Evolutionary conservation across 2,329 filamentous ascomycete genomes (phyloP).

Genomic region (Stachybotrys elegans): DNA sequence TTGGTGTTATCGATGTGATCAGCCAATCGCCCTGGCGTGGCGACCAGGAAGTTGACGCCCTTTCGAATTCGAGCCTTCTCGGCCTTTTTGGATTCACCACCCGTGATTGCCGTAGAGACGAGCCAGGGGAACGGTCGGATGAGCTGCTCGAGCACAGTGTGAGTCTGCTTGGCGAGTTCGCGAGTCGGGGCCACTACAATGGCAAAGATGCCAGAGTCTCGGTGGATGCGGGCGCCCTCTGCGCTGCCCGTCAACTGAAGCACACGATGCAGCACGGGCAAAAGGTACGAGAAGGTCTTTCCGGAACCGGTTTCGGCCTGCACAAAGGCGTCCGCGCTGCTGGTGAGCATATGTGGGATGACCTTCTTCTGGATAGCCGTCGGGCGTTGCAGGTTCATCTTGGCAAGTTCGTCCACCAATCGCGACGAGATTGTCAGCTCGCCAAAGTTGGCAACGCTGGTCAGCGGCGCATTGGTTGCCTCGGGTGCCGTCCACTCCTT

Average conservation of each 20-base stretch:
- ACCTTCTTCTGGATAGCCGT: slow-evolving; percentile 93
- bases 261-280: slow-evolving; percentile 87
- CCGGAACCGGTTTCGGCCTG: slow-evolving; percentile 97
- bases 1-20: slow-evolving; percentile 94
- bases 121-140: slow-evolving; percentile 91
- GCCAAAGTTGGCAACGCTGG: slow-evolving; percentile 80
- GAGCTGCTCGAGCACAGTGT: slow-evolving; percentile 76
- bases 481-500: slow-evolving; percentile 53
- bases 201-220: slow-evolving; percentile 87
- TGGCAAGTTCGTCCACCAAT: slow-evolving; percentile 78
- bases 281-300: slow-evolving; percentile 92
- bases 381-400: slow-evolving; percentile 83
- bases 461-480: slow-evolving; percentile 86
- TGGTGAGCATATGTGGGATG: slow-evolving; percentile 72
- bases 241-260: slow-evolving; percentile 64
- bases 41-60: slow-evolving; percentile 91
- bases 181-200: slow-evolving; percentile 91
- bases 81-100: slow-evolving; percentile 65
- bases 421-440: slow-evolving; percentile 76
- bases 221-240: slow-evolving; percentile 57
- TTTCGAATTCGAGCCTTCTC: slow-evolving; percentile 94
- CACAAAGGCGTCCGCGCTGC: slow-evolving; percentile 87
- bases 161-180: slow-evolving; percentile 92
- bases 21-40: slow-evolving; percentile 83
- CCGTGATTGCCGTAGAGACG: slow-evolving; percentile 78